phyloP scores from a whole-genome alignment of 2,329 filamentous ascomycete species.

The Neobulgaria alba region DNA sequence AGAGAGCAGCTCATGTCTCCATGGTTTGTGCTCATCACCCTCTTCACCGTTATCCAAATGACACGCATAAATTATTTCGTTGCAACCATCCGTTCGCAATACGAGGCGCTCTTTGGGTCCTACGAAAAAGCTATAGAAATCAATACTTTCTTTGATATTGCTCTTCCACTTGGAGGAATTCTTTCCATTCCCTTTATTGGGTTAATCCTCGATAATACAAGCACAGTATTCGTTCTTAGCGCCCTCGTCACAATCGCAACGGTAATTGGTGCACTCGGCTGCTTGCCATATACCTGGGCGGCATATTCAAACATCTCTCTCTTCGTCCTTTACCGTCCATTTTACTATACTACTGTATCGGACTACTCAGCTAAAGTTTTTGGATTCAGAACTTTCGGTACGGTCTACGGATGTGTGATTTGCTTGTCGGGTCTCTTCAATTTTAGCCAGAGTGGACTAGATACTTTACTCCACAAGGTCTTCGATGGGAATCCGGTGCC shows the following conservation, averaged over 20 bases:
- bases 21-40: conserved; percentile 77
- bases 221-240: conserved; percentile 61
- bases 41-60: conserved; percentile 70
- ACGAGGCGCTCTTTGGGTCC: conserved; percentile 63
- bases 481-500: conserved; percentile 68
- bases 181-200: conserved; percentile 84
- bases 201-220: conserved; percentile 65
- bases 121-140: conserved; percentile 53
- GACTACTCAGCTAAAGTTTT: conserved; percentile 91
- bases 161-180: conserved; percentile 74
- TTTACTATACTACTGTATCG: conserved; percentile 86
- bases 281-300: conserved; percentile 61
- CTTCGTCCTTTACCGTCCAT: conserved; percentile 77
- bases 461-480: conserved; percentile 64
- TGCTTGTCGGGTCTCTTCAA: conserved; percentile 78
- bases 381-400: conserved; percentile 84
- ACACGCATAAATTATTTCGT: conserved; percentile 89
- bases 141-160: conserved; percentile 81
- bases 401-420: conserved; percentile 87
- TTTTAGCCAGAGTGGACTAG: conserved; percentile 72
- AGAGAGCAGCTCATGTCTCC: conserved; percentile 65
- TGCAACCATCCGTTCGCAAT: conserved; percentile 76
- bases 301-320: conserved; percentile 69
- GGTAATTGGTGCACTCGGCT: conserved; percentile 65
- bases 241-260: conserved; percentile 65